Conservation (phyloP, 1,284 basidiomycete genomes). For the Kwoniella shivajii region DNA sequence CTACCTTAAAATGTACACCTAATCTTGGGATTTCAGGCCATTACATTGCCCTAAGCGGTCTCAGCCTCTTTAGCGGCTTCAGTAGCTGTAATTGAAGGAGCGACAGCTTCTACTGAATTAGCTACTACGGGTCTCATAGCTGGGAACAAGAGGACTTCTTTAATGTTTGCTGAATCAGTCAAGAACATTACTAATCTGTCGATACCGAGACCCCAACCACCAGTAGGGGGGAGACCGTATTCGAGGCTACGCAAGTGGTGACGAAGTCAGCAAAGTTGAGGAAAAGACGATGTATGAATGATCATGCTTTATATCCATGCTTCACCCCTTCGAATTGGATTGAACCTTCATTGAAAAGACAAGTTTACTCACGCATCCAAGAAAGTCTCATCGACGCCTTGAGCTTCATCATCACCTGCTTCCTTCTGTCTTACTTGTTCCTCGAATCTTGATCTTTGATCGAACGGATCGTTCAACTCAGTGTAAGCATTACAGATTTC, state of each 20-base stretch:
- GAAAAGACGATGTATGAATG: no score
- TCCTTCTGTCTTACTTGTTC: slow-evolving; percentile 95
- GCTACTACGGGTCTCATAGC: slow-evolving; percentile 54
- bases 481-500: slow-evolving; percentile 98
- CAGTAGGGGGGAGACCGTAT: slow-evolving; percentile 95
- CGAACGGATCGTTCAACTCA: slow-evolving; percentile 97
- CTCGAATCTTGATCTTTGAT: slow-evolving; percentile 93
- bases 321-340: background rate
- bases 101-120: slow-evolving; percentile 35
- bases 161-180: slow-evolving; percentile 77
- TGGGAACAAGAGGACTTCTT: slow-evolving; percentile 57
- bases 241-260: slow-evolving; percentile 67
- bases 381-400: slow-evolving; percentile 93
- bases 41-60: background rate
- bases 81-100: slow-evolving; percentile 37
- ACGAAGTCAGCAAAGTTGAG: no score
- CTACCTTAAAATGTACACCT: no score
- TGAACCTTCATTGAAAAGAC: no score
- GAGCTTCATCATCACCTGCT: slow-evolving; percentile 95
- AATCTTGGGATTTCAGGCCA: no score
- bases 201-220: slow-evolving; percentile 93
- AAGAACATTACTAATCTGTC: slow-evolving; percentile 96
- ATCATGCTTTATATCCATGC: no score
- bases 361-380: slow-evolving; percentile 73
- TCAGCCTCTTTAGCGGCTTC: slow-evolving; percentile 39